phyloP scores from a whole-genome alignment of 768 basidiomycete species.

The Russula sp. region DNA sequence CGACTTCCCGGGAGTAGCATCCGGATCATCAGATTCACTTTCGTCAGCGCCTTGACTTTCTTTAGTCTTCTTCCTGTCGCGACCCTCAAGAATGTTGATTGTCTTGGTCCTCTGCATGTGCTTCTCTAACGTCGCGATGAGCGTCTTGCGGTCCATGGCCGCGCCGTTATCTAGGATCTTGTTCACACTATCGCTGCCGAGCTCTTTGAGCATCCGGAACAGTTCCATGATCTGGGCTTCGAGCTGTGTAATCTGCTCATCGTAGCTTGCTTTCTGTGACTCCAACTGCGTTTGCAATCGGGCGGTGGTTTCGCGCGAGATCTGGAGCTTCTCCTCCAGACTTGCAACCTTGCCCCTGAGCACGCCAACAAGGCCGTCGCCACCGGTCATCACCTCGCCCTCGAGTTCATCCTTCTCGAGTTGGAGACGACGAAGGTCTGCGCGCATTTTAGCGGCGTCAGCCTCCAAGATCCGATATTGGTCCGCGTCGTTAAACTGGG shows the following conservation, averaged over 20 bases:
- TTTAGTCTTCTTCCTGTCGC: constrained; percentile 35
- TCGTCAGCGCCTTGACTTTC: constrained; percentile 34
- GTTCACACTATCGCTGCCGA: constrained; percentile 63
- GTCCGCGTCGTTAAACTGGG: constrained; percentile 87
- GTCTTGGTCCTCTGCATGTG: constrained; percentile 81
- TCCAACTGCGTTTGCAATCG: constrained; percentile 73
- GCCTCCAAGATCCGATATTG: constrained; percentile 70
- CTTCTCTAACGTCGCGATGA: constrained; percentile 75
- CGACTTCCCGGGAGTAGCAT: constrained; percentile 53
- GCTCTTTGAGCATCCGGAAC: constrained; percentile 89
- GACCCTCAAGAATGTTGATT: constrained; percentile 79
- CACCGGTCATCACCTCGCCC: constrained; percentile 73
- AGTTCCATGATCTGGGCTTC: constrained; percentile 91
- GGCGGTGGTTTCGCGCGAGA: constrained; percentile 74
- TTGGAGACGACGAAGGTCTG: constrained; percentile 56
- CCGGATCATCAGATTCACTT: constrained; percentile 44
- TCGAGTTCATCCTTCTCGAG: constrained; percentile 80
- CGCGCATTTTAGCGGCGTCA: constrained; percentile 66
- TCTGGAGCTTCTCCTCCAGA: constrained; percentile 69
- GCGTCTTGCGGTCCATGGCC: constrained; percentile 70
- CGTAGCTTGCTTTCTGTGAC: constrained; percentile 70
- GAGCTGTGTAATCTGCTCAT: constrained; percentile 81
- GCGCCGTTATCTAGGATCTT: constrained; percentile 56
- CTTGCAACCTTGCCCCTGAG: constrained; percentile 65
- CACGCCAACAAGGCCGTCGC: constrained; percentile 77